Base-by-base conservation (phyloP, 257 asterid species). In the Solanum chmielewskii region DNA sequence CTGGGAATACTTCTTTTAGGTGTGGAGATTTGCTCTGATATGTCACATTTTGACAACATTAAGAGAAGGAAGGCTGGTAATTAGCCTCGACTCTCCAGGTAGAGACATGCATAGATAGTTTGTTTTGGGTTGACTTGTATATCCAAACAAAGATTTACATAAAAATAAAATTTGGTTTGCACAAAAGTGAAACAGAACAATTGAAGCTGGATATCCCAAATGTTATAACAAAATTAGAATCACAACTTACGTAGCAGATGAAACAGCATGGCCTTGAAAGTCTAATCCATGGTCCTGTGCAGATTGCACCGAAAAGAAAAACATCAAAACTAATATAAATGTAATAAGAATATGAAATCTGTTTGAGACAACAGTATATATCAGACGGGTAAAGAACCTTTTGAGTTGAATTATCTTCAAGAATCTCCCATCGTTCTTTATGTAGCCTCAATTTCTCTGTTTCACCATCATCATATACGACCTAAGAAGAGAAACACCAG, bases 381-480 rank as follows among this genome's bases (percentile, higher is more conserved):
- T n/a, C 83, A 77, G 15, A 44, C 3, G 1, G 15, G 64, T 8
- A 4, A 44, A 44, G 41, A 77, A 91, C 96, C 86, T 83, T 89
- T 66, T 71, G 69, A 68, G 77, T 85, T 87, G 13, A 62, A 74
- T 78, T 62, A 20, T 87, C 87, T 81, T 35, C 52, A 35, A 83
- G 23, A 45, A 75, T 82, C 88, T 91, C 80, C 96, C 96, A 92
- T 52, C 60, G 92, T 87, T 93, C 94, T 87, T 81, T 86, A 81
- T 71, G 86, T 52, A 94, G 92, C 70, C 87, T 88, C 91, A 94
- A 77, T 52, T 25, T 83, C 88, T 94, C 97, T 52, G 45, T 49
- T 27, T 90, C 92, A 71, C 88, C 87, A 62, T 94, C 96, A 83
- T 84, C 92, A 49, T 94, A 94, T 33, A 45, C 2, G 85, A 94